Evolutionary conservation across 257 asterid genomes (phyloP), one percentile per base, ranked within the genome.

Genomic region (Forsythia suspensa): DNA sequence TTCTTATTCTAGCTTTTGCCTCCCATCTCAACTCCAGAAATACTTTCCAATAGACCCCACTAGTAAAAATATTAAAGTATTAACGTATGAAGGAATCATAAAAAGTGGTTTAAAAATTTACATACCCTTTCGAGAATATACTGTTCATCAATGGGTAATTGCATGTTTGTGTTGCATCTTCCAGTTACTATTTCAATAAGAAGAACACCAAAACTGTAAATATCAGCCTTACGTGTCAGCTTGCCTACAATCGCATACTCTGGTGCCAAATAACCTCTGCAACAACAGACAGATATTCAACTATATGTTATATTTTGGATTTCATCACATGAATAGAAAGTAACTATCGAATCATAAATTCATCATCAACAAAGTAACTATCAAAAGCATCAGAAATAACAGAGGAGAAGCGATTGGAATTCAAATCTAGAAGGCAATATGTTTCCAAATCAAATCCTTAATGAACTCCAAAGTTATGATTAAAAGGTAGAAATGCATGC

Each of bases 221-320:
- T 84, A 80, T 96, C 99, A 9, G 98, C 90, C 76, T 87, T 91
- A 51, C 97, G 85, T 38, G 98, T 96, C 80, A 94, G 82, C 85
- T 94, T 96, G 34, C 98, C 96, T 82, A 97, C 86, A 73, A 94
- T 76, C 38, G 99, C 99, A 79, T 96, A 96, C 82, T 96, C 99
- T 13, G 99, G 99, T 63, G 99, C 99, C 91, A 96, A 87, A 87
- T 96, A 96, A 63, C 99, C 99, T 77, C 98, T 96, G 95, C 75
- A 81, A 78, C 44, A 78, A 71, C 82, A 39, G 18, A 61, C 4
- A 67, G 40, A 80, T 36, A 51, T 46, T 79, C 70, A 44, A 71
- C 75, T 72, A 73, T 21, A 9, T 40, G 73, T 42, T 70, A 12
- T 39, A 57, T 59, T 52, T 10, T 11, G 55, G 37, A 57, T 51